phyloP scores from a whole-genome alignment of 495 filamentous ascomycete species.

The Parachaetomium inaequale region DNA sequence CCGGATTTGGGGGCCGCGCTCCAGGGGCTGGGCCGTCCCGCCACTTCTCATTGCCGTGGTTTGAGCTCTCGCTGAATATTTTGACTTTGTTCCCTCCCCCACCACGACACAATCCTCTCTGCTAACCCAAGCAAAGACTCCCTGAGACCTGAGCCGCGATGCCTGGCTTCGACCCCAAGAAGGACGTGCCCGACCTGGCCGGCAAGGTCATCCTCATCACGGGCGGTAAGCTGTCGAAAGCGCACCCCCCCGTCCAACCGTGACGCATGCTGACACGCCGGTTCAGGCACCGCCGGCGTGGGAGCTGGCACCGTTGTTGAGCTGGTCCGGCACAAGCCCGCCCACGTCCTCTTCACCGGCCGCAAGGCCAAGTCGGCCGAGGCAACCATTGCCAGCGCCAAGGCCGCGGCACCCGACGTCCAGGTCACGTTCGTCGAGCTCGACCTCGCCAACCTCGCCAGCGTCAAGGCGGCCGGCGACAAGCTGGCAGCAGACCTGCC shows the following conservation, averaged over 20 bases:
- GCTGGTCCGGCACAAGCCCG: slow-evolving; percentile 6
- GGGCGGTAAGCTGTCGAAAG: too few relatives aligned
- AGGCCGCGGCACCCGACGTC: neutral
- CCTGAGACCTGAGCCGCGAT: slow-evolving; percentile 6
- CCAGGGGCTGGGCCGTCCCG: too few relatives aligned
- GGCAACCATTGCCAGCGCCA: slow-evolving; percentile 7
- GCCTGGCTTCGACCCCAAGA: slow-evolving; percentile 8
- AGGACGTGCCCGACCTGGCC: slow-evolving; percentile 6
- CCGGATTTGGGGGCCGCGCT: too few relatives aligned
- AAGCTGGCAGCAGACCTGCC: slow-evolving; percentile 8
- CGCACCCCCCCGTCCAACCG: too few relatives aligned
- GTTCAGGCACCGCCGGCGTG: slow-evolving; percentile 10
- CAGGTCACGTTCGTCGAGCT: slow-evolving; percentile 7
- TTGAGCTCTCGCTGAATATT: too few relatives aligned
- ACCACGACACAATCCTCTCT: too few relatives aligned
- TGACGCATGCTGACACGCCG: too few relatives aligned
- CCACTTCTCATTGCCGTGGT: too few relatives aligned
- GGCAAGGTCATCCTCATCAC: slow-evolving; percentile 14
- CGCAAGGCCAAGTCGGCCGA: slow-evolving; percentile 14
- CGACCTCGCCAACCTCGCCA: slow-evolving; percentile 16
- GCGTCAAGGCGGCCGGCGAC: slow-evolving; percentile 15
- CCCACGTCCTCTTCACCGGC: slow-evolving; percentile 11
- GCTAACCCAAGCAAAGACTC: too few relatives aligned
- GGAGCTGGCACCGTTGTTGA: slow-evolving; percentile 4
- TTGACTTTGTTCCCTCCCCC: too few relatives aligned